These are phyloP conservation scores for Truncatella angustata DNA, from an alignment of 2,329 filamentous ascomycete genomes.

Conservation along the genomic window DNA sequence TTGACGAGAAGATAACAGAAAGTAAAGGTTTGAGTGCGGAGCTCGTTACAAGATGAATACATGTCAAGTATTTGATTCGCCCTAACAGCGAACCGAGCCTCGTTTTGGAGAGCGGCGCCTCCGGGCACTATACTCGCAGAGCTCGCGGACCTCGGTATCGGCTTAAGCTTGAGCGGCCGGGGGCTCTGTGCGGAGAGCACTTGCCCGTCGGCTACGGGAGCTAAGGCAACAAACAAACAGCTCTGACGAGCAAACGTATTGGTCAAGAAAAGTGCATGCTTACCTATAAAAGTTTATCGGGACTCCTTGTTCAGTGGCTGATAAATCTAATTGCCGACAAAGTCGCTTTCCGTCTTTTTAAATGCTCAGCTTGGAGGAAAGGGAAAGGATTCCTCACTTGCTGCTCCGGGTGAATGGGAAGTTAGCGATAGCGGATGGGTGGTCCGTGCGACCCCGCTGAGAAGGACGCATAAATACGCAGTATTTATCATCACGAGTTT, in stretches of 20 bases:
- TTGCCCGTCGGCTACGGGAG: slow-evolving; percentile 3
- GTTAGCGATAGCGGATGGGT: neutral
- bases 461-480: slow-evolving; percentile 5
- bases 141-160: slow-evolving; percentile 6
- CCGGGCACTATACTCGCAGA: neutral
- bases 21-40: neutral
- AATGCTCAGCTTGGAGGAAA: neutral
- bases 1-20: neutral
- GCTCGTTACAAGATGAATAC: too few species aligned
- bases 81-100: too few species aligned
- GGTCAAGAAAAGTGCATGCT: too few species aligned
- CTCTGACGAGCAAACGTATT: too few species aligned
- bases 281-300: too few species aligned
- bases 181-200: slow-evolving; percentile 4
- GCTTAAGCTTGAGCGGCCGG: slow-evolving; percentile 2
- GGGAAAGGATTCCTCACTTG: neutral
- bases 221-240: neutral
- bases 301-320: too few species aligned
- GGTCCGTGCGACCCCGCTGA: slow-evolving; percentile 5
- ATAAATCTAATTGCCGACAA: neutral
- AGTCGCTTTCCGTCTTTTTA: neutral
- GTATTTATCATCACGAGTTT: slow-evolving; percentile 6
- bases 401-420: slow-evolving; percentile 1
- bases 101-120: neutral
- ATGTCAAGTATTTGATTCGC: too few species aligned